phyloP scores from a whole-genome alignment of 768 basidiomycete genomes.

The Lentinula boryana region DNA sequence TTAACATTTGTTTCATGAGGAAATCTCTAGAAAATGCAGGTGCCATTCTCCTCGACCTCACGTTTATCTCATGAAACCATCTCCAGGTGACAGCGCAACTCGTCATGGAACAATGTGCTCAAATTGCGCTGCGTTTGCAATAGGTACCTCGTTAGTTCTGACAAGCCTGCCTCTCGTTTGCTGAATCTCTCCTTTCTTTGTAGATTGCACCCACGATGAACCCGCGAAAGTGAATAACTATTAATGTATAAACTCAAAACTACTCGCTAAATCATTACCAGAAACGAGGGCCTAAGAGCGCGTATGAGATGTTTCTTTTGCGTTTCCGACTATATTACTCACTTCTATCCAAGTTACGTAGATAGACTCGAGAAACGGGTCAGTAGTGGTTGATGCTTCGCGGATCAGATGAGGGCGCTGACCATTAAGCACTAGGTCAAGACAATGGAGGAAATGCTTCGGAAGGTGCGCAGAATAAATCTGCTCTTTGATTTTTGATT shows the following conservation, averaged over 20 bases:
- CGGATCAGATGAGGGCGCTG: not conserved
- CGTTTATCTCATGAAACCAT: not conserved
- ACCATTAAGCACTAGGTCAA: slow-evolving; percentile 19
- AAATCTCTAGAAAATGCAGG: too few relatives aligned
- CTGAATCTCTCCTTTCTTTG: not conserved
- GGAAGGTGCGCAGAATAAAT: slow-evolving; percentile 20
- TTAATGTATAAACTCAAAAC: not conserved
- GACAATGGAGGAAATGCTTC: slow-evolving; percentile 38
- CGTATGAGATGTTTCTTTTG: not conserved
- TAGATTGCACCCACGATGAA: slow-evolving; percentile 48
- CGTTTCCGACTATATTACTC: not conserved
- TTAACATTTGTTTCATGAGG: not conserved
- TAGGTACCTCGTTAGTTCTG: slow-evolving; percentile 5
- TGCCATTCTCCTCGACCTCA: not conserved
- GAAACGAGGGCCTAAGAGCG: slow-evolving; percentile 8
- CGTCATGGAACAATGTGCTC: slow-evolving; percentile 50
- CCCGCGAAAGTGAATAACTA: slow-evolving; percentile 42
- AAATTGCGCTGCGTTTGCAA: slow-evolving; percentile 43
- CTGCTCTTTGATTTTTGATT: not conserved
- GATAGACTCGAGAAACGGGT: slow-evolving; percentile 31
- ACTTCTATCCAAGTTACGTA: slow-evolving; percentile 22
- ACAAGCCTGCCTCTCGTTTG: not conserved
- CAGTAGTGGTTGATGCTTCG: not conserved
- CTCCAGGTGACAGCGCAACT: slow-evolving; percentile 53
- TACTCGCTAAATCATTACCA: not conserved